phyloP scores from a whole-genome alignment of 805 yeast species.

The Metschnikowia chrysomelidarum region DNA sequence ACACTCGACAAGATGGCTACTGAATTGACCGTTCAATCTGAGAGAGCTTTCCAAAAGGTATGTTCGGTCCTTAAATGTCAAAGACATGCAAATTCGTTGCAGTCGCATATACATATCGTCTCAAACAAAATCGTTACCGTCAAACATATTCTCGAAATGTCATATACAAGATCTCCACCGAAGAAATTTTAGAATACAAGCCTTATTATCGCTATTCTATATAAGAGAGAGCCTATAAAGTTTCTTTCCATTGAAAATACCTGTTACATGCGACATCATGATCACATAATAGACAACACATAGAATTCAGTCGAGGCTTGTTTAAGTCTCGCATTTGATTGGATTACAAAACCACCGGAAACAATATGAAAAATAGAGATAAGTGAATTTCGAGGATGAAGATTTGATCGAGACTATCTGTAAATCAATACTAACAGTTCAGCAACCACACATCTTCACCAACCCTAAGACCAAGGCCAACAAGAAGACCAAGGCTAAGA shows the following conservation, averaged over 20 bases:
- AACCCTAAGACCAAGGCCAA: slow-evolving; percentile 99
- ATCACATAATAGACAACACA: too few relatives aligned
- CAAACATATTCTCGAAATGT: too few relatives aligned
- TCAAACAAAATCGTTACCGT: not conserved
- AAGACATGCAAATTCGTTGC: not conserved
- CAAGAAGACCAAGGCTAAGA: slow-evolving; percentile 99
- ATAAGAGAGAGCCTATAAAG: too few relatives aligned
- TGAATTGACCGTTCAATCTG: slow-evolving; percentile 99
- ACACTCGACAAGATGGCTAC: slow-evolving; percentile 77
- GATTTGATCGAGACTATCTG: not conserved
- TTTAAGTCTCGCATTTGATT: too few relatives aligned
- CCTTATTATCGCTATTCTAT: too few relatives aligned
- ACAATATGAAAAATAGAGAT: not conserved
- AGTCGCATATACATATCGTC: not conserved
- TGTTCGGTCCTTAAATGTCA: slow-evolving; percentile 30
- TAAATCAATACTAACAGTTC: slow-evolving; percentile 37
- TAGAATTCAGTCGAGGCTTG: too few relatives aligned
- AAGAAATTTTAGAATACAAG: too few relatives aligned
- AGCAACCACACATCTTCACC: slow-evolving; percentile 99
- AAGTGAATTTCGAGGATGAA: not conserved
- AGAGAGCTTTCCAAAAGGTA: slow-evolving; percentile 99
- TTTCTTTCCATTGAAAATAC: not conserved
- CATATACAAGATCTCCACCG: too few relatives aligned
- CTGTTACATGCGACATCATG: too few relatives aligned
- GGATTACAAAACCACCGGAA: not conserved